phyloP scores from a whole-genome alignment of 2,329 filamentous ascomycete genomes.

The Sordariomycetes sp. region DNA sequence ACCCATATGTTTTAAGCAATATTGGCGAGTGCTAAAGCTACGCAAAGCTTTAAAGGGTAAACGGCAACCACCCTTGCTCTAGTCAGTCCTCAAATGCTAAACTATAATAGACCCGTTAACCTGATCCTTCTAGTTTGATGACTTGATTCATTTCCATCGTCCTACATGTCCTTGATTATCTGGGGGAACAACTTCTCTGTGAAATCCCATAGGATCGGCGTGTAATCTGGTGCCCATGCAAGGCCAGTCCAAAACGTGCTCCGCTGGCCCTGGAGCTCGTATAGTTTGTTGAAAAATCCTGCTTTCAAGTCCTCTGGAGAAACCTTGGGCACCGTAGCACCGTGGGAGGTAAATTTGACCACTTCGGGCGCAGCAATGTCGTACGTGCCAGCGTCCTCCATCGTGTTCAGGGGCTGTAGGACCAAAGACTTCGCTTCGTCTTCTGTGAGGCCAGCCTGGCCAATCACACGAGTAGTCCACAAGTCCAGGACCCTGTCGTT shows the following conservation, averaged over 20 bases:
- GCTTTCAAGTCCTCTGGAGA: constrained; percentile 19
- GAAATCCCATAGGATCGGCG: constrained; percentile 21
- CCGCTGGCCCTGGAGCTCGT: constrained; percentile 30
- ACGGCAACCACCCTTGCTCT: too few relatives aligned
- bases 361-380: constrained; percentile 8
- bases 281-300: constrained; percentile 30
- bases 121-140: too few relatives aligned
- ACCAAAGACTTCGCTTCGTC: constrained; percentile 14
- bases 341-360: constrained; percentile 22
- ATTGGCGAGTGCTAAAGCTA: too few relatives aligned
- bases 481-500: constrained; percentile 20
- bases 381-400: constrained; percentile 16
- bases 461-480: too few relatives aligned
- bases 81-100: too few relatives aligned
- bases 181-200: constrained; percentile 15
- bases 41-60: too few relatives aligned
- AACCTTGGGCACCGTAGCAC: constrained; percentile 24
- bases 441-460: constrained; percentile 10
- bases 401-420: constrained; percentile 13
- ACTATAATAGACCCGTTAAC: too few relatives aligned
- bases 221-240: constrained; percentile 22
- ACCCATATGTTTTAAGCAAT: too few relatives aligned
- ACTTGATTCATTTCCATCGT: too few relatives aligned
- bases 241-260: constrained; percentile 36
- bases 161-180: constrained; percentile 2